Evolutionary conservation across 148 eudicot species (phyloP).

Genomic region (Agrostemma githago): DNA sequence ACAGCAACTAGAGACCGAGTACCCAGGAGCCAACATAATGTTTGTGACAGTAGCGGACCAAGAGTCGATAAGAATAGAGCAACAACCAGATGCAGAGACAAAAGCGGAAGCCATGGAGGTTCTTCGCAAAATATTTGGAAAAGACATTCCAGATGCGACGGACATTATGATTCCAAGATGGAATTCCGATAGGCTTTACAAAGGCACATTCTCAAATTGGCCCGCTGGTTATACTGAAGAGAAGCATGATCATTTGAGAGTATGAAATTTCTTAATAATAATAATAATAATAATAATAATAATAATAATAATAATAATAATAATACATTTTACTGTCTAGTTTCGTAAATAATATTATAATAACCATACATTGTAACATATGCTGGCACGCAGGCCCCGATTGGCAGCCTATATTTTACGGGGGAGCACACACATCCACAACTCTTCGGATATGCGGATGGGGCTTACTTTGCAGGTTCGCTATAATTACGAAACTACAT

Average conservation of each 20-base stretch:
- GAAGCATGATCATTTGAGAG: slow-evolving; percentile 25
- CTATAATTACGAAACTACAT: background rate
- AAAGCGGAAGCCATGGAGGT: slow-evolving; percentile 30
- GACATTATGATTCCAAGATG: slow-evolving; percentile 28
- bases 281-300: too few species aligned
- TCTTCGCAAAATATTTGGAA: slow-evolving; percentile 32
- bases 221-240: slow-evolving; percentile 26
- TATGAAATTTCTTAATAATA: background rate
- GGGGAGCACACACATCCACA: slow-evolving; percentile 32
- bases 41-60: slow-evolving; percentile 22
- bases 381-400: slow-evolving; percentile 28
- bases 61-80: slow-evolving; percentile 30
- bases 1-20: slow-evolving; percentile 34
- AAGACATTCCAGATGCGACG: slow-evolving; percentile 27
- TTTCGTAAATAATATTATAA: too few species aligned
- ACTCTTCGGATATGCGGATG: slow-evolving; percentile 28
- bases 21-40: slow-evolving; percentile 30
- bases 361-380: background rate
- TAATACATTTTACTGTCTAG: too few species aligned
- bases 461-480: slow-evolving; percentile 33
- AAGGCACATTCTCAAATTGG: slow-evolving; percentile 30
- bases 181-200: slow-evolving; percentile 30
- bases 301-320: too few species aligned
- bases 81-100: slow-evolving; percentile 25
- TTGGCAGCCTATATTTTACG: slow-evolving; percentile 29